These are phyloP conservation scores for Solanum acaule DNA, from an alignment of 257 asterid species.

Conservation along the genomic window DNA sequence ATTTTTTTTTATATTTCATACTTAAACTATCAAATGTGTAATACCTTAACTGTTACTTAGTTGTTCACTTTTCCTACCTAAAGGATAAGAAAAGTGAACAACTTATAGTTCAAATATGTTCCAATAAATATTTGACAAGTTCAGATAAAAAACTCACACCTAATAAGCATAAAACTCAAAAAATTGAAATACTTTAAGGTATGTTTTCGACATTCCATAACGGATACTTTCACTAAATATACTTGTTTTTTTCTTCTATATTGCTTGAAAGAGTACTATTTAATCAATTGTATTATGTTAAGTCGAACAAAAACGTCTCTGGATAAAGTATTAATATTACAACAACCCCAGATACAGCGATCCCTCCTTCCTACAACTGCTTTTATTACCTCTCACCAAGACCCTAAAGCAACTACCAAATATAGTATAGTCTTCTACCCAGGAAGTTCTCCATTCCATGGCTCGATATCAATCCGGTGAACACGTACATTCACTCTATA, in stretches of 20 bases:
- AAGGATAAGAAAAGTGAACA: not conserved
- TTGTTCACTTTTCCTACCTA: not conserved
- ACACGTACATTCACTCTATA: conserved; percentile 29
- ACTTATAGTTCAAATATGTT: not conserved
- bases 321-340: not conserved
- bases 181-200: too few species aligned
- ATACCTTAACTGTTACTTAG: not conserved
- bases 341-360: not conserved
- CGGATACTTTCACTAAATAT: not conserved
- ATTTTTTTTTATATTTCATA: too few species aligned
- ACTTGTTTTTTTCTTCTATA: not conserved
- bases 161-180: not conserved
- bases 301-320: not conserved
- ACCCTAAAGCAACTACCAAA: not conserved
- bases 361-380: not conserved
- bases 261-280: not conserved
- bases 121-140: not conserved
- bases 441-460: not conserved
- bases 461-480: not conserved
- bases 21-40: not conserved
- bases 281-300: not conserved
- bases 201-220: not conserved
- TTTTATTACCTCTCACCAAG: not conserved
- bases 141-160: too few species aligned
- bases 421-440: not conserved